These are phyloP conservation scores for Aurantiochytrium sp. DNA, from an alignment of 108 stramenopile genomes.

Conservation along the genomic window DNA sequence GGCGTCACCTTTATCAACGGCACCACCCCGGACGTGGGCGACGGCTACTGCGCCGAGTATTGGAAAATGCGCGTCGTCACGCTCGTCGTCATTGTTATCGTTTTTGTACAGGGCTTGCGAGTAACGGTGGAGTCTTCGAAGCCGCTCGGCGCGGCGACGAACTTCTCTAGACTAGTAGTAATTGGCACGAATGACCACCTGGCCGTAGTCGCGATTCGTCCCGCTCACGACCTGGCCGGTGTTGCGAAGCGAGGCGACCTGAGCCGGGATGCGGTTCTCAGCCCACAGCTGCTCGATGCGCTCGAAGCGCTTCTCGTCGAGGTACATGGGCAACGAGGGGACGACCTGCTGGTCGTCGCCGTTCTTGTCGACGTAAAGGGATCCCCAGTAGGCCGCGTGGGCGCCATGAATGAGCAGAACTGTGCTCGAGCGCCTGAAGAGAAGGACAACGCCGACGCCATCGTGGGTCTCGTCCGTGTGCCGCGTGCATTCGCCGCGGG, in stretches of 20 bases:
- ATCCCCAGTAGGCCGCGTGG: conserved; percentile 81
- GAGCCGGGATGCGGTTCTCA: conserved; percentile 2
- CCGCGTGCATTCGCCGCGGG: conserved; percentile 75
- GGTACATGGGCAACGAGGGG: conserved; percentile 73
- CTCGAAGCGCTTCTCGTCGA: conserved; percentile 70
- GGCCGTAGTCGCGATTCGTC: background rate
- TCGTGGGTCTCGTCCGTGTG: conserved; percentile 74
- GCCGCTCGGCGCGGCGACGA: too few species aligned
- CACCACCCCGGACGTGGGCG: background rate
- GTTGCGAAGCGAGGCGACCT: conserved; percentile 14
- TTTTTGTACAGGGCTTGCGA: background rate
- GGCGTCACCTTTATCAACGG: background rate
- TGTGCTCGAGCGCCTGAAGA: conserved; percentile 47
- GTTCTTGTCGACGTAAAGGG: conserved; percentile 82
- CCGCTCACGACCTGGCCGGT: background rate
- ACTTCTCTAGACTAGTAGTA: too few species aligned
- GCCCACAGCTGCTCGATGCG: conserved; percentile 67
- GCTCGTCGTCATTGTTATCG: background rate
- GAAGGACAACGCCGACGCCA: conserved; percentile 81
- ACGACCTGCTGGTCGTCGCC: conserved; percentile 87
- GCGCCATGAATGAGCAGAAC: conserved; percentile 85
- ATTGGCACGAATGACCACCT: background rate
- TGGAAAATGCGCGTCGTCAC: background rate
- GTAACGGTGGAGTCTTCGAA: too few species aligned
- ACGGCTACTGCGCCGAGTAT: background rate